Evolutionary conservation across 2,329 filamentous ascomycete species (phyloP).

Genomic region (Phaeophleospora eucalypticola): DNA sequence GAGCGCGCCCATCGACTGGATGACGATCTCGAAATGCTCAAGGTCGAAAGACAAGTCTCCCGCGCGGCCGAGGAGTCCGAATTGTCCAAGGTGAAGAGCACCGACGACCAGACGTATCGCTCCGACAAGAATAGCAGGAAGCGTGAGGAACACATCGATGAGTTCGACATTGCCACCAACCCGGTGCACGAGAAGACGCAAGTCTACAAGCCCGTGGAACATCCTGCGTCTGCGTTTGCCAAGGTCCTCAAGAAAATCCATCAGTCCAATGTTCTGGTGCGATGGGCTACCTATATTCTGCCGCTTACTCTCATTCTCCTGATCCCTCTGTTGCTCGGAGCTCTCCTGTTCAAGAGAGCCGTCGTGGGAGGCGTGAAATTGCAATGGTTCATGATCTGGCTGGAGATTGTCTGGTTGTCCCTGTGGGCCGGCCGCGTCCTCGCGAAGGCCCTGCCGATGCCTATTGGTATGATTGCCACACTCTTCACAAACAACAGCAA

Average conservation of each 20-base stretch:
- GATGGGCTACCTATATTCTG: constrained; percentile 68
- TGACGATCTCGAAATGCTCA: constrained; percentile 62
- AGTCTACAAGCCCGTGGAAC: constrained; percentile 60
- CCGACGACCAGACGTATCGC: constrained; percentile 45
- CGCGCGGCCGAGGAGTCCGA: constrained; percentile 35
- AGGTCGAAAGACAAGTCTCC: constrained; percentile 59
- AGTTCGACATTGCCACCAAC: constrained; percentile 64
- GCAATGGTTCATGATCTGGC: constrained; percentile 92
- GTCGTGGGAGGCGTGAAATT: constrained; percentile 71
- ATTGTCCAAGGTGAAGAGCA: constrained; percentile 22
- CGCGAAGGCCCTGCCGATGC: constrained; percentile 60
- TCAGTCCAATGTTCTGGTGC: constrained; percentile 60
- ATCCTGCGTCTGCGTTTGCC: constrained; percentile 58
- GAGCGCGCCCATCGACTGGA: constrained; percentile 60
- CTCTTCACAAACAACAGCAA: constrained; percentile 81
- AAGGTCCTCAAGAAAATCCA: constrained; percentile 63
- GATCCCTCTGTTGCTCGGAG: constrained; percentile 64
- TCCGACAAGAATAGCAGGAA: constrained; percentile 45
- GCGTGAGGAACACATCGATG: constrained; percentile 56
- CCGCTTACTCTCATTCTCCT: constrained; percentile 62
- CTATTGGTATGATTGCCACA: constrained; percentile 62
- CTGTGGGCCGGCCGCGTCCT: constrained; percentile 71
- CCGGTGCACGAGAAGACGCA: constrained; percentile 64
- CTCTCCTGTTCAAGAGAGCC: constrained; percentile 46
- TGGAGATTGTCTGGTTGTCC: constrained; percentile 88